These are phyloP conservation scores for Penicillium sp. DNA, from an alignment of 2,329 filamentous ascomycete species.

Conservation along the genomic window DNA sequence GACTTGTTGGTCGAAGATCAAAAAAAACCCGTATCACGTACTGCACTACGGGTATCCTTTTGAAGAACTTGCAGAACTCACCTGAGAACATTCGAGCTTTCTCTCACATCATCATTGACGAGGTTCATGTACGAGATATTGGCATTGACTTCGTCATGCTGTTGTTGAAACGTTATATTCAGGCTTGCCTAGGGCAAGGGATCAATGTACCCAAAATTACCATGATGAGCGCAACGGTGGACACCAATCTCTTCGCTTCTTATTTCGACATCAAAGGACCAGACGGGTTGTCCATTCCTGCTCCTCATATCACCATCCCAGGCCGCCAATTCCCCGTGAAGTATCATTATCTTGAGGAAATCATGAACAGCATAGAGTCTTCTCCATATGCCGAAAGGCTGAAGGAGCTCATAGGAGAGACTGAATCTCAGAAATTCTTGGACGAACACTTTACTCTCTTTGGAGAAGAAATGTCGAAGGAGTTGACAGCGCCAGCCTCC, in stretches of 20 bases:
- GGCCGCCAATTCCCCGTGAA: slow-evolving; percentile 50
- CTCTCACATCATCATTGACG: slow-evolving; percentile 57
- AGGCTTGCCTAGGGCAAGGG: slow-evolving; percentile 36
- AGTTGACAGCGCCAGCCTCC: background rate
- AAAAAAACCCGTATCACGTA: slow-evolving; percentile 47
- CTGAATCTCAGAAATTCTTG: slow-evolving; percentile 4
- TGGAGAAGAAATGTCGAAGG: background rate
- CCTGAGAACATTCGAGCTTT: slow-evolving; percentile 43
- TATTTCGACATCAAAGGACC: slow-evolving; percentile 45
- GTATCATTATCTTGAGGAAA: slow-evolving; percentile 48
- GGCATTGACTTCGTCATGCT: slow-evolving; percentile 53
- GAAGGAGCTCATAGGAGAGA: background rate
- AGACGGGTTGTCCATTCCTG: slow-evolving; percentile 37
- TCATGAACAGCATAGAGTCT: slow-evolving; percentile 36
- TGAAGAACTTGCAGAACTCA: slow-evolving; percentile 49
- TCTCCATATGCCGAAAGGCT: slow-evolving; percentile 19
- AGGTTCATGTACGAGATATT: slow-evolving; percentile 55
- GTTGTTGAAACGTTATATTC: slow-evolving; percentile 48
- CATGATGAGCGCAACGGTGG: slow-evolving; percentile 56
- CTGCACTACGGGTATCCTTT: slow-evolving; percentile 56
- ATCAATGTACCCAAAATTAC: slow-evolving; percentile 49
- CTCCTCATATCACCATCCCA: slow-evolving; percentile 49
- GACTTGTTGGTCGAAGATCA: slow-evolving; percentile 45
- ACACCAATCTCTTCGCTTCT: slow-evolving; percentile 49
- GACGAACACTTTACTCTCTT: slow-evolving; percentile 16